Evolutionary conservation across 2,329 filamentous ascomycete genomes (phyloP).

Genomic region (Fusarium xylarioides): DNA sequence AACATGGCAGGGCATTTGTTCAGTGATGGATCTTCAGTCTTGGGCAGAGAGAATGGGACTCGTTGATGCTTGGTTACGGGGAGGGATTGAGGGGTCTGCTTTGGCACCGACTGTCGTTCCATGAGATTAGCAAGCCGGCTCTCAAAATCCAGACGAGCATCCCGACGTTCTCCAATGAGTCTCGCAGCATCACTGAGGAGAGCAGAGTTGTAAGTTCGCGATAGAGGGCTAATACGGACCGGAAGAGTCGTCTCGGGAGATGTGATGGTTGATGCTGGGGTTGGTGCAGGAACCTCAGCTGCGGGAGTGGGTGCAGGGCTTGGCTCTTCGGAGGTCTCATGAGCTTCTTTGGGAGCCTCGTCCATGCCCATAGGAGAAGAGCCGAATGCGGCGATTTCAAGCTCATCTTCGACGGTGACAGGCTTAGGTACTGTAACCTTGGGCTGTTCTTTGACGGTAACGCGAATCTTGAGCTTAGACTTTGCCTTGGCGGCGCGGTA

Average conservation of each 20-base stretch:
- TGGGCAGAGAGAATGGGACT: slow-evolving; percentile 9
- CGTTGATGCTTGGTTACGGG: neutral
- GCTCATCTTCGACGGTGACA: slow-evolving; percentile 62
- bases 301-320: slow-evolving; percentile 27
- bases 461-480: slow-evolving; percentile 91
- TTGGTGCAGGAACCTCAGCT: slow-evolving; percentile 33
- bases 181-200: slow-evolving; percentile 43
- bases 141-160: slow-evolving; percentile 42
- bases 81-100: neutral
- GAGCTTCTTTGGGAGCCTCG: slow-evolving; percentile 26
- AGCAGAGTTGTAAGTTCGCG: slow-evolving; percentile 41
- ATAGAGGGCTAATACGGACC: slow-evolving; percentile 36
- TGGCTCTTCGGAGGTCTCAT: slow-evolving; percentile 19
- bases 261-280: slow-evolving; percentile 18
- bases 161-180: slow-evolving; percentile 34
- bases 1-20: slow-evolving; percentile 6
- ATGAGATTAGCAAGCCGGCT: slow-evolving; percentile 41
- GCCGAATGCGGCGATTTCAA: slow-evolving; percentile 42
- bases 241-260: slow-evolving; percentile 37
- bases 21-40: neutral
- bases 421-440: slow-evolving; percentile 48
- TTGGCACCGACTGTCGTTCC: slow-evolving; percentile 32
- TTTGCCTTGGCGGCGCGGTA: slow-evolving; percentile 98
- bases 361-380: slow-evolving; percentile 15
- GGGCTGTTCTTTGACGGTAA: slow-evolving; percentile 56